Percentiles rank a stretch among this genome's conserved stretches.
Evolutionary conservation across 2,329 filamentous ascomycete genomes (phyloP).

Genomic region (Rhynchosporium agropyri): DNA sequence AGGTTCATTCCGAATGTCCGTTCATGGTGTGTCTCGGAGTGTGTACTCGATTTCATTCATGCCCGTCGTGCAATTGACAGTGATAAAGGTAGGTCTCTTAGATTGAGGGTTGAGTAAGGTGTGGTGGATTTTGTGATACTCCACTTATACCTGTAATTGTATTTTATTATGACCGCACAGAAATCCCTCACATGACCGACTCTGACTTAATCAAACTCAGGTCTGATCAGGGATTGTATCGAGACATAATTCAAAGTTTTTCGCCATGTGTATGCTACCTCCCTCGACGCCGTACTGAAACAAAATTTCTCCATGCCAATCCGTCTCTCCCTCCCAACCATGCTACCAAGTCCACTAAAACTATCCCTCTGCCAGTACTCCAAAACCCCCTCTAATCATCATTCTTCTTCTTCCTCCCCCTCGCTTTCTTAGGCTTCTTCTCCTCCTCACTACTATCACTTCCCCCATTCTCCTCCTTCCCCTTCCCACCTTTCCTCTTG

Average conservation of each 20-base stretch:
- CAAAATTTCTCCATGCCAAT: not conserved
- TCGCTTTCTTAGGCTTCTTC: conserved; percentile 38
- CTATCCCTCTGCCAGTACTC: not conserved
- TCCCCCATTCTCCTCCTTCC: conserved; percentile 30
- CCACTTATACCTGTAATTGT: not conserved
- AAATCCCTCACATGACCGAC: not conserved
- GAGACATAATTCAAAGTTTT: conserved; percentile 3
- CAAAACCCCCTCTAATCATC: conserved; percentile 16
- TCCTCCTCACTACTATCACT: conserved; percentile 37
- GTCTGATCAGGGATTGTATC: not conserved
- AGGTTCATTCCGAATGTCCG: too few species aligned
- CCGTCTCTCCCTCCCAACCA: not conserved
- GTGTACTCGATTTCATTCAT: too few species aligned
- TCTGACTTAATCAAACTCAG: not conserved
- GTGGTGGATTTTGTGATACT: not conserved
- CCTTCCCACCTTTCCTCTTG: conserved; percentile 33
- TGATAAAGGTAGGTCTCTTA: too few species aligned
- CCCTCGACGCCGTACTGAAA: conserved; percentile 14
- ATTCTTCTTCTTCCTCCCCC: conserved; percentile 37
- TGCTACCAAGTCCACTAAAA: not conserved
- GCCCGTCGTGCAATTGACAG: too few species aligned
- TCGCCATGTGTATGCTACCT: conserved; percentile 15
- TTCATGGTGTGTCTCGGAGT: too few species aligned
- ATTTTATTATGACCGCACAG: not conserved
- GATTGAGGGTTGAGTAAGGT: too few species aligned